Percentiles rank a stretch among this genome's conserved stretches.
These are phyloP conservation scores for Striga asiatica DNA, from an alignment of 257 asterid species.

Conservation along the genomic window DNA sequence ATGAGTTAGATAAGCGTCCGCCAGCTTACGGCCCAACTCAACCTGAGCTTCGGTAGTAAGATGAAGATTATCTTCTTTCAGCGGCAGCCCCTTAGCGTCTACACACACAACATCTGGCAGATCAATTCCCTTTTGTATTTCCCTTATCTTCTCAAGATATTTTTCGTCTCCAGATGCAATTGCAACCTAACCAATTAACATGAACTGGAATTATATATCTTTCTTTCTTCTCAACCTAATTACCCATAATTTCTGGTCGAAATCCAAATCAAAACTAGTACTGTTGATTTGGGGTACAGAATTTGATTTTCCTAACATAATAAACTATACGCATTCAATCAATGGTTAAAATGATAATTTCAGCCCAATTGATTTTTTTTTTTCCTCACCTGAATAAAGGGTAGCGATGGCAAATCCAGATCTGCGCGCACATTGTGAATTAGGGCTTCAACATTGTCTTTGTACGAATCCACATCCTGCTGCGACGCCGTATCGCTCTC, in stretches of 20 bases:
- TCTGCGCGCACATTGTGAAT: conserved; percentile 44
- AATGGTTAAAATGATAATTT: too few relatives aligned
- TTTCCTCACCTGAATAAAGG: conserved; percentile 42
- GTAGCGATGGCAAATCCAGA: conserved; percentile 53
- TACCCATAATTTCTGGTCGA: too few relatives aligned
- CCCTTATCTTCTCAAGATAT: conserved; percentile 41
- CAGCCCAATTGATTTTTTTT: neutral
- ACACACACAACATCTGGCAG: conserved; percentile 51
- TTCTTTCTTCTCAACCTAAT: too few relatives aligned
- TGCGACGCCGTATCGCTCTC: conserved; percentile 72
- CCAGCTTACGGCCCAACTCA: conserved; percentile 43
- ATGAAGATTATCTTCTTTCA: conserved; percentile 58
- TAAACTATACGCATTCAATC: too few relatives aligned
- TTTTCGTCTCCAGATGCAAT: conserved; percentile 47
- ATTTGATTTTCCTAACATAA: too few relatives aligned
- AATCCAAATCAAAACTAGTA: too few relatives aligned
- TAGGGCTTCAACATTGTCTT: conserved; percentile 46
- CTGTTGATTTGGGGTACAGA: too few relatives aligned
- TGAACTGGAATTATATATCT: too few relatives aligned
- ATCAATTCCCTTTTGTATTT: conserved; percentile 42
- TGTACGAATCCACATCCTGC: conserved; percentile 41
- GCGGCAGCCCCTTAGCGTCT: conserved; percentile 62
- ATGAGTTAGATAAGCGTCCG: conserved; percentile 39
- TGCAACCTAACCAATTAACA: conserved; percentile 41
- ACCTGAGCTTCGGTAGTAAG: conserved; percentile 64